Evolutionary conservation across 2,329 filamentous ascomycete species (phyloP).

Genomic region (Beauveria sp.): DNA sequence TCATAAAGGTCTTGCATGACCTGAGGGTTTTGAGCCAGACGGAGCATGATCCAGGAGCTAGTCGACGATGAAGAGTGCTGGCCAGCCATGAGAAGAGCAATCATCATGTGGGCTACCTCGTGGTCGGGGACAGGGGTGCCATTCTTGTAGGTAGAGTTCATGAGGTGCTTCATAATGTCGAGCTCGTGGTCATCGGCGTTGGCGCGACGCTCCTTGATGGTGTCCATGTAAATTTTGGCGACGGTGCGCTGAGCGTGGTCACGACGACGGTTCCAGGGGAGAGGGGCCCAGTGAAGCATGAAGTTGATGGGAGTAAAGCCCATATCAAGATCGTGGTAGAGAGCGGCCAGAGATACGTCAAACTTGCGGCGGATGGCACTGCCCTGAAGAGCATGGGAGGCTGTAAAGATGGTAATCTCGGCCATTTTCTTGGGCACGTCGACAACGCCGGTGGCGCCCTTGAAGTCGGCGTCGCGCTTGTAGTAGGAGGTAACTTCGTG

Average conservation of each 20-base stretch:
- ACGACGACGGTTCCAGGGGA: constrained; percentile 80
- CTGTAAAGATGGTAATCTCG: constrained; percentile 85
- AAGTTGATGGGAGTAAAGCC: constrained; percentile 88
- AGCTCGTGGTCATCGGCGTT: constrained; percentile 42
- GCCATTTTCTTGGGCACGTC: constrained; percentile 71
- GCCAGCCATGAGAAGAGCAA: constrained; percentile 84
- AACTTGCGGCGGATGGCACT: constrained; percentile 75
- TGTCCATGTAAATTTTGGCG: constrained; percentile 73
- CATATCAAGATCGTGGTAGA: constrained; percentile 87
- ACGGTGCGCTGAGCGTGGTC: constrained; percentile 75
- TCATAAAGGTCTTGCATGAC: constrained; percentile 74
- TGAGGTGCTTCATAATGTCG: constrained; percentile 88
- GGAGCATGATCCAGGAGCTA: constrained; percentile 76
- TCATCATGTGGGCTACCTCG: constrained; percentile 90
- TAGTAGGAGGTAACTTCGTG: constrained; percentile 67
- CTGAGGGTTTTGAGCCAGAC: constrained; percentile 68
- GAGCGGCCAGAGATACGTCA: constrained; percentile 68
- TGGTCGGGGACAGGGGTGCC: constrained; percentile 70
- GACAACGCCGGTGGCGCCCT: constrained; percentile 58
- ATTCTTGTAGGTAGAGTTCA: constrained; percentile 80
- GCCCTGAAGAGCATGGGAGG: constrained; percentile 77
- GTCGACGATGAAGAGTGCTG: constrained; percentile 85
- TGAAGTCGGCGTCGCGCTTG: constrained; percentile 58
- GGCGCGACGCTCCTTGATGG: constrained; percentile 64
- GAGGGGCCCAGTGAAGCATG: constrained; percentile 78